Base-by-base conservation (phyloP, 768 basidiomycete species). In the Hemileccinum impolitum region DNA sequence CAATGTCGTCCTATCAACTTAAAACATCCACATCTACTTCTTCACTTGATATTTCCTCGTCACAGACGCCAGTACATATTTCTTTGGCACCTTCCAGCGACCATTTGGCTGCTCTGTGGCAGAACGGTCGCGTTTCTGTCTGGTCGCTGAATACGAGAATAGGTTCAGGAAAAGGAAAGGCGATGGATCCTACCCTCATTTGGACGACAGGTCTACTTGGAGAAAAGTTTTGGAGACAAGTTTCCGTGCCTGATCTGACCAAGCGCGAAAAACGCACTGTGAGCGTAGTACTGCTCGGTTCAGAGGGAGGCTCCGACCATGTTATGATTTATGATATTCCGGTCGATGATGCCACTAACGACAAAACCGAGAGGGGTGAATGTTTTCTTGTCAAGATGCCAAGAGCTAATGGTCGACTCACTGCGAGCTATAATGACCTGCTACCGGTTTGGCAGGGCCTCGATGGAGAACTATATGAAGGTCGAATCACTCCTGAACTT, bases 1-100 rank as follows among this genome's bases (percentile, higher is more conserved):
- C 96, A 0, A 94, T 96, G 92, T 89, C 85, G 1, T 85, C 91
- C 1, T 74, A 77, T 56, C 68, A 68, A 35, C 69, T 81, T 43
- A 39, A 69, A 63, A 17, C 67, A 45, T 41, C 62, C 12, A 36
- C 52, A 10, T 39, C 55, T 23, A 11, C 47, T 48, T 15, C 51
- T 43, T 31, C 40, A 2, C 4, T 10, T 1, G 32, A 40, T 34
- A 7, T 14, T 23, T 17, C 51, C 31, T 52, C 54, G 31, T 43
- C 53, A 36, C 44, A 55, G 61, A n/a, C 66, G 55, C 90, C 94
- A 0, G 63, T 84, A 9, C 84, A 94, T 62, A 69, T 81, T 4
- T 71, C 83, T 4, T 84, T 93, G 50, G 82, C 86, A 0, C 50
- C 75, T 1, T 57, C 66, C 17, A 65, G 69, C 15, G 89, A 94